Evolutionary conservation across 129 eudicot species (phyloP), one percentile per base, ranked within the genome.

Genomic region (Helianthus tuberosus): DNA sequence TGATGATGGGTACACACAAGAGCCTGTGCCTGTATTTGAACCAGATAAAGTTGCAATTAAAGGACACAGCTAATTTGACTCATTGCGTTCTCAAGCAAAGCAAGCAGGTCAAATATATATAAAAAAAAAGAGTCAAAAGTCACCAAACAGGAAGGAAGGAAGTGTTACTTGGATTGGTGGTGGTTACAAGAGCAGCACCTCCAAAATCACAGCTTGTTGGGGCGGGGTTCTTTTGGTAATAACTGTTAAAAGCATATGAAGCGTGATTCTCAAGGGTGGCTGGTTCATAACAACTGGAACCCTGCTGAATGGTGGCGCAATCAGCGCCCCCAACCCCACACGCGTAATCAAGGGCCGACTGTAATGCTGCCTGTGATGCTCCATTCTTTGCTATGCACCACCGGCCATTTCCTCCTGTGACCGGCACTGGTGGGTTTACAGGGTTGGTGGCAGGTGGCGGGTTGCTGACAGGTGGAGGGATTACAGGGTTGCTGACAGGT

Each of bases 291-390:
- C 99, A 95, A 53, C 84, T 81, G 36, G 82, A 89, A 50, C 96
- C 91, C 66, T 84, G 89, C 66, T 95, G 99, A 52, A 95, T 87
- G 14, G 82, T 77, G 8, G 93, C 85, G 51, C 99, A 95, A 75
- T 95, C 99, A 11, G 94, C 97, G 7, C 86, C 93, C 0, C 97
- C 98, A 43, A 73, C 83, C 51, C 99, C 99, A 76, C 99, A 95
- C 1, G 99, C 96, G 59, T 89, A 95, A 82, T 95, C 97, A 7
- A 95, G 84, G 41, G 90, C 99, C 8, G 86, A 47, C 77, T 95
- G 99, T 52, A 95, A 57, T 3, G 85, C 77, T 46, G 73, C 69
- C 75, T 89, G 86, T 3, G 85, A 68, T 2, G 78, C 87, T 23
- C 99, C 99, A 17, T 54, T 78, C 83, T 82, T 85, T 5, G 94